Conservation (phyloP, 768 basidiomycete genomes). For the Russula ochroleuca region DNA sequence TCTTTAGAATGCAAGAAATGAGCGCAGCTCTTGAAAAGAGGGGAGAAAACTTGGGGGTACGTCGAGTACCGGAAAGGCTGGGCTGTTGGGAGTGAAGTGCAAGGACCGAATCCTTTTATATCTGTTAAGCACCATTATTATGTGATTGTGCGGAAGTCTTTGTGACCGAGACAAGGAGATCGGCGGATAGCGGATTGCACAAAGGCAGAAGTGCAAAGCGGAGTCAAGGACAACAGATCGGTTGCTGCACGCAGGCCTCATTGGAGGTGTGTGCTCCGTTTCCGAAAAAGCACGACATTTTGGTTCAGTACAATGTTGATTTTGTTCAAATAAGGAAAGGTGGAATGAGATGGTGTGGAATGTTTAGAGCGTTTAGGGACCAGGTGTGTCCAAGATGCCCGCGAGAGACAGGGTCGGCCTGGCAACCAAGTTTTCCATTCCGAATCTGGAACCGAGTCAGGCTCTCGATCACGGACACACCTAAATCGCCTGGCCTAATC, state of each 20-base stretch:
- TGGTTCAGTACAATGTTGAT: background rate
- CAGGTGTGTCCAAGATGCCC: background rate
- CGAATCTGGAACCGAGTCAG: background rate
- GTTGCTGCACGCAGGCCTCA: background rate
- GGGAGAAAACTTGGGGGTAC: conserved; percentile 5
- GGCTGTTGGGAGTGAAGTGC: too few species aligned
- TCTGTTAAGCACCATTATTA: background rate
- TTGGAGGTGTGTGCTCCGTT: background rate
- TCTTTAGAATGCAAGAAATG: background rate
- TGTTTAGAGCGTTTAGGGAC: background rate
- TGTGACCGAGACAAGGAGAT: background rate
- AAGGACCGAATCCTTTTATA: conserved; percentile 10
- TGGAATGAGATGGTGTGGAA: background rate
- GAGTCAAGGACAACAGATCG: background rate
- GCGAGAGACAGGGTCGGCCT: background rate
- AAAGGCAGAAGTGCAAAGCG: background rate
- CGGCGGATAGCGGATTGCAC: background rate
- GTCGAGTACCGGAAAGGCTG: conserved; percentile 10
- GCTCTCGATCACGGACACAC: background rate
- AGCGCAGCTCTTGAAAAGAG: conserved; percentile 22
- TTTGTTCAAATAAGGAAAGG: background rate
- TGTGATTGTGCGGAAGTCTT: conserved; percentile 6
- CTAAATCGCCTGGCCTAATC: background rate
- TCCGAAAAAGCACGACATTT: background rate
- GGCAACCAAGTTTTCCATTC: background rate